Evolutionary conservation across 345 rosid genomes (phyloP).

Genomic region (Geranium rotundifolium): DNA sequence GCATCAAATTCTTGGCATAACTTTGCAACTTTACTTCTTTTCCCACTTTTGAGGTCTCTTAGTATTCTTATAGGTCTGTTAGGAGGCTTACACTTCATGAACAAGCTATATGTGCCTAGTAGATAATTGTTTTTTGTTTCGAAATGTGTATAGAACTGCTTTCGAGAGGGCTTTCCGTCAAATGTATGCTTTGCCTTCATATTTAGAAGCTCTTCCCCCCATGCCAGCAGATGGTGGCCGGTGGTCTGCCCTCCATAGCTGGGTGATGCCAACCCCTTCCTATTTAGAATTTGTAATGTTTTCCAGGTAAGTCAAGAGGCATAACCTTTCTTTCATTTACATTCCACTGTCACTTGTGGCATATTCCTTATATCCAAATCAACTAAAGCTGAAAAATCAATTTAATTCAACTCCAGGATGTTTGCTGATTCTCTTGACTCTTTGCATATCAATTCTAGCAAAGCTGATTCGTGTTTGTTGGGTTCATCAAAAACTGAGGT

Average conservation of each 20-base stretch:
- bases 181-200: constrained; percentile 64
- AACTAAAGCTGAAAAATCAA: not conserved
- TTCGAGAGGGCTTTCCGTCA: constrained; percentile 68
- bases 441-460: constrained; percentile 39
- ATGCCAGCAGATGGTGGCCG: constrained; percentile 87
- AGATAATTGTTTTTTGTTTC: constrained; percentile 1
- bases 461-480: constrained; percentile 33
- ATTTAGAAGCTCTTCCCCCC: constrained; percentile 76
- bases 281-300: constrained; percentile 88
- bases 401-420: constrained; percentile 47
- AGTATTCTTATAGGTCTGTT: not conserved
- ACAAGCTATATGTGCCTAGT: constrained; percentile 1
- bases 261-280: constrained; percentile 98
- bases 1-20: no score
- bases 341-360: not conserved
- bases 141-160: constrained; percentile 41
- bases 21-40: not conserved
- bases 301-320: constrained; percentile 39
- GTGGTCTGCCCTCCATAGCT: constrained; percentile 89
- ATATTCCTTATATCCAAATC: no score
- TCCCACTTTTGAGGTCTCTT: not conserved
- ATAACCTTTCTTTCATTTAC: not conserved
- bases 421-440: constrained; percentile 85
- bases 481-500: constrained; percentile 69
- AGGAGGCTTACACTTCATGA: not conserved